Percentiles rank a stretch among this genome's conserved stretches.
Conservation (phyloP, 1,139 yeast genomes). For the Magnusiomyces tetraspermus region DNA sequence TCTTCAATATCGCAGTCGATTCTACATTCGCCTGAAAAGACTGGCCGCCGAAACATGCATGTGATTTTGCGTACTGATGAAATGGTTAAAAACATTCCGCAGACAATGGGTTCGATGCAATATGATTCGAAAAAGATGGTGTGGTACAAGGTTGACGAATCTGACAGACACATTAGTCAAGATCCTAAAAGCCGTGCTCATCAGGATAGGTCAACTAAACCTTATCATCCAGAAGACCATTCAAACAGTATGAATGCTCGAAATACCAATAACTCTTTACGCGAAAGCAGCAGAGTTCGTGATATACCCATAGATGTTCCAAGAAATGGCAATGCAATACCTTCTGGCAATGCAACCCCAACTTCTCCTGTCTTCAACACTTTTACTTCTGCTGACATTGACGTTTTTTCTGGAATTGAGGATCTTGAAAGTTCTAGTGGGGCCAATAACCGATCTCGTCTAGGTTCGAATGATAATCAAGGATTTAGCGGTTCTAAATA, state of each 20-base stretch:
- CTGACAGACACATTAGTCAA: background rate
- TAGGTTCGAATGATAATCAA: background rate
- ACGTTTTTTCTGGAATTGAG: constrained; percentile 13
- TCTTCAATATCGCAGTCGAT: background rate
- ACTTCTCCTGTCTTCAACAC: background rate
- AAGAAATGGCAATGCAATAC: too few species aligned
- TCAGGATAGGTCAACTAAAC: background rate
- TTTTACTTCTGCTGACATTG: constrained; percentile 7
- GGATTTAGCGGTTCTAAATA: background rate
- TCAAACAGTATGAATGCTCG: too few species aligned
- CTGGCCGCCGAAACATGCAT: constrained; percentile 5
- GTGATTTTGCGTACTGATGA: constrained; percentile 3
- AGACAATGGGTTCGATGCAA: constrained; percentile 12
- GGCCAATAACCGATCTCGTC: background rate
- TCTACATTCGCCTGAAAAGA: constrained; percentile 1
- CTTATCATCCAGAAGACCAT: background rate
- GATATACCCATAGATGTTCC: too few species aligned
- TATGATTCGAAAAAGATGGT: constrained; percentile 8
- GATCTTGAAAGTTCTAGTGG: constrained; percentile 8
- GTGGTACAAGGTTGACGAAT: constrained; percentile 6
- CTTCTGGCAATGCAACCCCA: too few species aligned
- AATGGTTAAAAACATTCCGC: constrained; percentile 6
- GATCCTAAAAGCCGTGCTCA: too few species aligned
- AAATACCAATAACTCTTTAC: too few species aligned
- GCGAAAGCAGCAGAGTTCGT: too few species aligned